Evolutionary conservation across 2,329 filamentous ascomycete species (phyloP), one percentile per base, ranked within the genome.

Genomic region (Aureobasidium subglaciale): DNA sequence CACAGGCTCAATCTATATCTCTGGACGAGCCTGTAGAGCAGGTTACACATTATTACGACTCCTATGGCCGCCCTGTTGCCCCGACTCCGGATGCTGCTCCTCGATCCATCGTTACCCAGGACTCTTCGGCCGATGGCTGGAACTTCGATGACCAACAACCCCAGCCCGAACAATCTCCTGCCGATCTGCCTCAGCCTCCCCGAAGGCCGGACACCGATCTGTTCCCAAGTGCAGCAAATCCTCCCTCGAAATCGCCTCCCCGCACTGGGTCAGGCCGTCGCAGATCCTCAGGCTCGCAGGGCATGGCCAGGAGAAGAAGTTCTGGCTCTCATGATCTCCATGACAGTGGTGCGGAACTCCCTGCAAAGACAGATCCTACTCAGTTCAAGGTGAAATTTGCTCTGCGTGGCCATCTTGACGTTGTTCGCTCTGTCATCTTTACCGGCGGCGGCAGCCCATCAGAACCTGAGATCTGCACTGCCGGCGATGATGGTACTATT

Each of bases 391-490:
- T 97, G 57, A 84, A 90, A 49, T 97, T 96, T 67, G 92, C 90
- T 4, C 78, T 99, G 4, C 82, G 92, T 50, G 93, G 93, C 1
- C 93, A 99, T 69, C 79, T 99, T 2, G 90, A 97, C 68, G 91
- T 95, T 2, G 90, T 99, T 5, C 86, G 93, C 37, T 90, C 90
- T 1, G 89, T 97, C 57, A 95, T 96, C 60, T 99, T 99, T 72
- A 97, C 91, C 1, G 93, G 93, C 22, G 93, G 93, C 38, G 93
- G 93, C 59, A 96, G 90, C 65, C 91, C 91, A 3, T 90, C 89
- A 3, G 93, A 99, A 68, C 93, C 93, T 1, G 93, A 99, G 70
- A 92, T 99, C 54, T 97, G 92, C 72, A 99, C 92, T 3, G 90
- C 88, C 48, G 90, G 92, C 56, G 93, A 99, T 65, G 93, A 99